Percentiles rank a stretch among this genome's conserved stretches.
These are phyloP conservation scores for Parasitella parasitica DNA, from an alignment of 371 early-diverging fungal species.

Conservation along the genomic window DNA sequence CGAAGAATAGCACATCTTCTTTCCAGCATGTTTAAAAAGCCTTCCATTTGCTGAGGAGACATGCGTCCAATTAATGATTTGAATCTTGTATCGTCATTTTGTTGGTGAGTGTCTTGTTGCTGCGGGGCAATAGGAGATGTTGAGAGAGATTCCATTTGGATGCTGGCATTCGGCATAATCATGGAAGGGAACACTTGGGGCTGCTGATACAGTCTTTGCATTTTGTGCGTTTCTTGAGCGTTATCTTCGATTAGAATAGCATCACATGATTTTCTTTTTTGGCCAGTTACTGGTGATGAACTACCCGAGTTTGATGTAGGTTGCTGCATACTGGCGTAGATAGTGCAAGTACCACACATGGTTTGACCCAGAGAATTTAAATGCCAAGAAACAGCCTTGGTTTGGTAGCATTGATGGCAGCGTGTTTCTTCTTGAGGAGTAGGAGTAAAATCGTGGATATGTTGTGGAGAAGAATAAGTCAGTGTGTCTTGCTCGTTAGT, in stretches of 20 bases:
- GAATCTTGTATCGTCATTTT: slow-evolving; percentile 21
- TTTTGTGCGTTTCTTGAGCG: neutral
- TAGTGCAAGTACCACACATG: slow-evolving; percentile 12
- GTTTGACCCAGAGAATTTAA: slow-evolving; percentile 9
- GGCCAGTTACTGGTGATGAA: neutral
- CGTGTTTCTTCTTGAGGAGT: neutral
- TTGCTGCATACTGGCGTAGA: slow-evolving; percentile 12
- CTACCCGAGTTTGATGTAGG: neutral
- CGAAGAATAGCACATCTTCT: slow-evolving; percentile 30
- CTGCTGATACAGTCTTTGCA: neutral
- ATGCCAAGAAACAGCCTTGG: slow-evolving; percentile 3
- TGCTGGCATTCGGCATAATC: slow-evolving; percentile 1
- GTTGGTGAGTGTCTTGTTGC: neutral
- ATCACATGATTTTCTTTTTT: slow-evolving; percentile 12
- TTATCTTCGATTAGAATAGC: slow-evolving; percentile 2
- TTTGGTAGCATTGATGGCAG: slow-evolving; percentile 15
- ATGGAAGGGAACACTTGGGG: slow-evolving; percentile 7
- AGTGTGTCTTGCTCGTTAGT: neutral
- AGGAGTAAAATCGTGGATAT: neutral
- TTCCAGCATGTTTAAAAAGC: slow-evolving; percentile 23
- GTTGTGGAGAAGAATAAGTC: neutral
- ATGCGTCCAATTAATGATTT: slow-evolving; percentile 20
- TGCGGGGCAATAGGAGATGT: neutral
- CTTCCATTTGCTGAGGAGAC: slow-evolving; percentile 26
- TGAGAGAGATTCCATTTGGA: neutral